Conservation (phyloP, 345 rosid genomes). For the Lepidium didymum region DNA sequence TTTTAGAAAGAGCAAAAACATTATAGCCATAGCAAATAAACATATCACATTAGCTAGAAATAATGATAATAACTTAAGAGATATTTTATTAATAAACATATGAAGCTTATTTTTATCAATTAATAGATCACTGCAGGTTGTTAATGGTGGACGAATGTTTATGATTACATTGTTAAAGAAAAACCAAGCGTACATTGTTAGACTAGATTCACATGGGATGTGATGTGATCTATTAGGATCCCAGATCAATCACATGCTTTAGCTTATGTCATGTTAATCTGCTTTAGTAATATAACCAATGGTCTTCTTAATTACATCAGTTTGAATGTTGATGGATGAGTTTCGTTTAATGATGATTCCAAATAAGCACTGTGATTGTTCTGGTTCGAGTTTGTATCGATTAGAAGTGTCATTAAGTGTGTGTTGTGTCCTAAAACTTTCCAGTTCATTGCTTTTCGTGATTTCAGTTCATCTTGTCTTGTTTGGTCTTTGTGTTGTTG, state of each 20-base stretch:
- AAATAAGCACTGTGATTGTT: too few relatives aligned
- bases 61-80: background rate
- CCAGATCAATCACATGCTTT: conserved; percentile 6
- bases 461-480: too few relatives aligned
- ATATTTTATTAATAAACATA: background rate
- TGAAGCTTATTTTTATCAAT: background rate
- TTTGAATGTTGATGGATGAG: too few relatives aligned
- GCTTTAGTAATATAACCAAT: background rate
- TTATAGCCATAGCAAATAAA: background rate
- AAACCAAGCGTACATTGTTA: background rate
- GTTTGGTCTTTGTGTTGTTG: too few relatives aligned
- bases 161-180: background rate
- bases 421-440: too few relatives aligned
- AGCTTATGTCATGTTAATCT: background rate
- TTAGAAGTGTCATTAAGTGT: too few relatives aligned
- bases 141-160: conserved; percentile 24
- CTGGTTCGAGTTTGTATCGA: too few relatives aligned
- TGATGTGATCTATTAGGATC: background rate
- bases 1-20: background rate
- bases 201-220: background rate
- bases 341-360: too few relatives aligned
- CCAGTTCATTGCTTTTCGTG: too few relatives aligned
- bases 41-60: background rate
- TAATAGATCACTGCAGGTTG: conserved; percentile 22
- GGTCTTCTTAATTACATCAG: background rate